Evolutionary conservation across 768 basidiomycete genomes (phyloP), one percentile per base, ranked within the genome.

Genomic region (Pisolithus orientalis): DNA sequence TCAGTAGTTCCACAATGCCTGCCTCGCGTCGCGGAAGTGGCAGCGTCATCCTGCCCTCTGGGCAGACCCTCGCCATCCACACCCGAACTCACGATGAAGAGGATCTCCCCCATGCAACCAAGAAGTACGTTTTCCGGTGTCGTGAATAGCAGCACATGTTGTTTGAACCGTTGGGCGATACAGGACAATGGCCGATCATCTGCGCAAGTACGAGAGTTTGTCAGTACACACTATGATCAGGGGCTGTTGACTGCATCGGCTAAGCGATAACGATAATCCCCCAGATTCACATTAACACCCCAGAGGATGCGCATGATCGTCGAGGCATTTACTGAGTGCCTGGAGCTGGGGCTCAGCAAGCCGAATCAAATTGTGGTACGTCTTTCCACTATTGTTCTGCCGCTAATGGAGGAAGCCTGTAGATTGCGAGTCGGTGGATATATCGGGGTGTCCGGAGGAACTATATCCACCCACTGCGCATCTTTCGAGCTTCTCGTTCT

Each of bases 231-330:
- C 21, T 1, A 43, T 31, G 25, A 54, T 57, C 56, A 55, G 56
- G 49, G 56, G 53, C 44, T 57, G 46, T 47, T 38, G n/a, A 40
- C 37, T 49, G 6, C 39, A 45, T 55, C 32, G 39, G 29, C 53
- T 51, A 27, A 51, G 38, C 39, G 16, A 29, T 27, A 45, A 17
- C 39, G 16, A 29, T 27, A 45, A 17, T 48, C 31, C 13, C 47
- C 17, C 62, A 90, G 88, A 61, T 92, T 93, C 68, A 90, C 87
- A 11, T 68, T 94, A 58, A 93, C 90, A 7, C 89, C 91, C 14
- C 91, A 92, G 67, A 72, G 92, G 53, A 94, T 94, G 93, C 79
- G 92, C 45, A 95, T 94, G 82, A 96, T 98, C 63, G 93, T 94
- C 25, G 91, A 96, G 65, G 89, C 94, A 0, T 94, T 99, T 75